These are phyloP conservation scores for Allium sativum DNA, from an alignment of 106 monocot genomes.

Conservation along the genomic window DNA sequence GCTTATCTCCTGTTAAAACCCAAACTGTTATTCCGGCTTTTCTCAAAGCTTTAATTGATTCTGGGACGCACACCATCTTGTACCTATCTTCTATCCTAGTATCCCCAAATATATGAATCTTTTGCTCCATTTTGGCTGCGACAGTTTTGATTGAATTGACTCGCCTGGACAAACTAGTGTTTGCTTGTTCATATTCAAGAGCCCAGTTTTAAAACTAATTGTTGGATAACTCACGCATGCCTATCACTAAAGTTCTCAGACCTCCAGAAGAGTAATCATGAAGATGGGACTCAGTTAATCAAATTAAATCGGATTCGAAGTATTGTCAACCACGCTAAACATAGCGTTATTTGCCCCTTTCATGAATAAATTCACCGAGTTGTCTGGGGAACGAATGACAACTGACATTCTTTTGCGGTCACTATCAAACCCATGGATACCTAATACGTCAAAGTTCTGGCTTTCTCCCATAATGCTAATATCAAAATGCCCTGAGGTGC, in stretches of 20 bases:
- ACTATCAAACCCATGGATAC: conserved; percentile 95
- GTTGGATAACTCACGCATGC: conserved; percentile 49
- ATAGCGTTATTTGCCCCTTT: conserved; percentile 93
- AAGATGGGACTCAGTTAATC: conserved; percentile 50
- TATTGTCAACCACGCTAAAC: conserved; percentile 47
- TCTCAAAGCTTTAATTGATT: conserved; percentile 74
- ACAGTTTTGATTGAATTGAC: conserved; percentile 35
- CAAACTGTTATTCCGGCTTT: conserved; percentile 84
- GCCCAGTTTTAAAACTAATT: conserved; percentile 59
- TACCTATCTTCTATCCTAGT: conserved; percentile 83
- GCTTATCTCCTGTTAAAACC: conserved; percentile 97
- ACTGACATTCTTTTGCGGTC: conserved; percentile 97
- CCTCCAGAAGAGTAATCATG: conserved; percentile 64
- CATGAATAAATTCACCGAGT: conserved; percentile 61
- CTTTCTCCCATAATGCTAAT: too few relatives aligned
- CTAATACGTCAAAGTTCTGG: conserved; percentile 39
- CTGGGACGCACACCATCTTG: conserved; percentile 88
- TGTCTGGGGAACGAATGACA: conserved; percentile 78
- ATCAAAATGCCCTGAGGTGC: too few relatives aligned
- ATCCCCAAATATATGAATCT: conserved; percentile 67
- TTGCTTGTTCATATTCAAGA: conserved; percentile 58
- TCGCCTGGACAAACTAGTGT: conserved; percentile 62
- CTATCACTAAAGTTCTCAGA: conserved; percentile 78
- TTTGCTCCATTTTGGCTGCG: conserved; percentile 51
- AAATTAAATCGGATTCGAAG: conserved; percentile 18